Percentiles rank a stretch among this genome's conserved stretches.
phyloP scores from a whole-genome alignment of 805 yeast species.

The Saccharomyces eubayanus region DNA sequence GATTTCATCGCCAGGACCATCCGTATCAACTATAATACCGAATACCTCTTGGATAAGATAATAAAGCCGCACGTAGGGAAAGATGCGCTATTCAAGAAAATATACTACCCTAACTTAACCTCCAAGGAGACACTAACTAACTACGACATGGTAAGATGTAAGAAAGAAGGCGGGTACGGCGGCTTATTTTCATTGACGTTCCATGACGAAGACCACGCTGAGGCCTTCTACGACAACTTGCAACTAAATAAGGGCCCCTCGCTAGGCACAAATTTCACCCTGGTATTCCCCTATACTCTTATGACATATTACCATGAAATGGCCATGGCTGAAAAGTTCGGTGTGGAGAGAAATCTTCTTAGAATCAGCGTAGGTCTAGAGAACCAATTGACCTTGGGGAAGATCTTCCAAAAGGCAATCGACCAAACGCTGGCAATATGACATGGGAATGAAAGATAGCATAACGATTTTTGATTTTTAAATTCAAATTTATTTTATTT shows the following conservation, averaged over 20 bases:
- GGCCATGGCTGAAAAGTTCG: constrained; percentile 73
- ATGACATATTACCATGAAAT: constrained; percentile 78
- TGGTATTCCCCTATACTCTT: constrained; percentile 81
- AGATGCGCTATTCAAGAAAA: constrained; percentile 41
- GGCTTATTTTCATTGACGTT: constrained; percentile 71
- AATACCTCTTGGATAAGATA: constrained; percentile 41
- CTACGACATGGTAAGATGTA: constrained; percentile 57
- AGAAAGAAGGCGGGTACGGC: constrained; percentile 72
- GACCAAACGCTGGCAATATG: constrained; percentile 18
- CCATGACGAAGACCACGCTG: constrained; percentile 56
- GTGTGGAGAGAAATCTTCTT: constrained; percentile 67
- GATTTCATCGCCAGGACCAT: constrained; percentile 62
- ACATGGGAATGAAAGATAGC: not conserved
- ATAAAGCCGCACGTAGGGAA: constrained; percentile 34
- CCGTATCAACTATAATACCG: constrained; percentile 44
- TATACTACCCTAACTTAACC: constrained; percentile 59
- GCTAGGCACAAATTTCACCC: constrained; percentile 72
- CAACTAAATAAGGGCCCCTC: constrained; percentile 65
- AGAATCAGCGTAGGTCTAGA: constrained; percentile 81
- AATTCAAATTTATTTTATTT: not conserved
- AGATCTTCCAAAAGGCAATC: constrained; percentile 44
- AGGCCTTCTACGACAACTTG: constrained; percentile 56
- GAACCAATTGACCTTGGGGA: constrained; percentile 48
- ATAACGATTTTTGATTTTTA: not conserved
- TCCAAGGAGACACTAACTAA: constrained; percentile 41